phyloP scores from a whole-genome alignment of 2,329 filamentous ascomycete species.

The Penicillium concentricum region DNA sequence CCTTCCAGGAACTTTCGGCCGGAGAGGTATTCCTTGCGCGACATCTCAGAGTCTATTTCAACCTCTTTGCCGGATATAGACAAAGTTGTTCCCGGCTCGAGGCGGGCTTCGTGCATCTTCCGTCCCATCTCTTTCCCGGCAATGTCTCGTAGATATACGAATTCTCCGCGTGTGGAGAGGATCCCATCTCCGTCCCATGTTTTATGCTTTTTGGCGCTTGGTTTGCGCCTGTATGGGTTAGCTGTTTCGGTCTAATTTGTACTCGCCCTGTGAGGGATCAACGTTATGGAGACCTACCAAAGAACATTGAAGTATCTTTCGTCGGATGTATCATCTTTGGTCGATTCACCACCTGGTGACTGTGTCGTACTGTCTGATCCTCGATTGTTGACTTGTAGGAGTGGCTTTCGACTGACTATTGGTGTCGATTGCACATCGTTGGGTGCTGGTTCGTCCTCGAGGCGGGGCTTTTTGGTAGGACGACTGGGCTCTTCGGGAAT shows the following conservation, averaged over 20 bases:
- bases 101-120: conserved; percentile 53
- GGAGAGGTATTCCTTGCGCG: conserved; percentile 58
- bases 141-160: conserved; percentile 61
- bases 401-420: conserved; percentile 28
- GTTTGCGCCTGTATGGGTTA: conserved; percentile 57
- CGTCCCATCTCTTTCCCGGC: conserved; percentile 64
- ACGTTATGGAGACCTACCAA: conserved; percentile 36
- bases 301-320: conserved; percentile 49
- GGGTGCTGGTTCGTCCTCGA: conserved; percentile 17
- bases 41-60: conserved; percentile 63
- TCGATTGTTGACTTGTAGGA: conserved; percentile 33
- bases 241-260: background rate
- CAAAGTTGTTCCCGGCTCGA: conserved; percentile 60
- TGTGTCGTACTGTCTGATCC: conserved; percentile 12
- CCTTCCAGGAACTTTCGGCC: conserved; percentile 26
- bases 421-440: conserved; percentile 10
- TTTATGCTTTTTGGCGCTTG: conserved; percentile 71
- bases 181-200: conserved; percentile 75
- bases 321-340: conserved; percentile 12
- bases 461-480: conserved; percentile 39
- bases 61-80: conserved; percentile 67
- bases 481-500: conserved; percentile 12
- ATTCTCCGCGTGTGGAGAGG: conserved; percentile 56
- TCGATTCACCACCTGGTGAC: background rate
- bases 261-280: background rate